A percentile compares a stretch with the other conserved stretches of the same genome.
Evolutionary conservation across 371 early-diverging fungal genomes (phyloP).

Genomic region (Massospora cicadina): DNA sequence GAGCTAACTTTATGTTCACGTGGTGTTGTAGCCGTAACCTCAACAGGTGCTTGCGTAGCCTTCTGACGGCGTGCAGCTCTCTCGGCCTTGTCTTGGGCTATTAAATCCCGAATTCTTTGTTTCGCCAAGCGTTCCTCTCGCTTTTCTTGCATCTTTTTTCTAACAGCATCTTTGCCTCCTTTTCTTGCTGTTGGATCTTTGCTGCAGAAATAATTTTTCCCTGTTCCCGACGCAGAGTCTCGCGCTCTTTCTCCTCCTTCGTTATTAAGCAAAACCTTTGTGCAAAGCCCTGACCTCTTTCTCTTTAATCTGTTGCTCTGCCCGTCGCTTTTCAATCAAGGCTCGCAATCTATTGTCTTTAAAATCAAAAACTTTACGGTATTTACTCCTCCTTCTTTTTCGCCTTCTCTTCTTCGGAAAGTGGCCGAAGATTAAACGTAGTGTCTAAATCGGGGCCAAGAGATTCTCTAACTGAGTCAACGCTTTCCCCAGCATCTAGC

Average conservation of each 20-base stretch:
- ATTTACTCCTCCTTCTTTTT: conserved; percentile 9
- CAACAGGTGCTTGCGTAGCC: neutral
- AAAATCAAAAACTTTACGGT: neutral
- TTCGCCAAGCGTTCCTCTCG: conserved; percentile 1
- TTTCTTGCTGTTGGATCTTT: conserved; percentile 4
- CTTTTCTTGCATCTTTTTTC: conserved; percentile 8
- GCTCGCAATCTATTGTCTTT: neutral
- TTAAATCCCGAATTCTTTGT: conserved; percentile 2
- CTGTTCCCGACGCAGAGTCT: neutral
- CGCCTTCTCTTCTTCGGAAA: conserved; percentile 9
- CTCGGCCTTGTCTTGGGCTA: conserved; percentile 7
- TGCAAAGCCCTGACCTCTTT: neutral
- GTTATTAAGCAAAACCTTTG: neutral
- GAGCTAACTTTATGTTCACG: neutral
- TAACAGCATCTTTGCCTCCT: conserved; percentile 8
- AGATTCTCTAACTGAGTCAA: conserved; percentile 1
- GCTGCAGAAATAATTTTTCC: conserved; percentile 3
- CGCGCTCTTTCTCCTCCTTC: conserved; percentile 6
- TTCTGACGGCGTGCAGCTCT: conserved; percentile 5
- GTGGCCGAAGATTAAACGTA: conserved; percentile 6
- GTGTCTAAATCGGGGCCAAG: neutral
- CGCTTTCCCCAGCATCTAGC: conserved; percentile 7
- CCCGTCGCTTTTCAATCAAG: neutral
- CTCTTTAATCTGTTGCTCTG: neutral
- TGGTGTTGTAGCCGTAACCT: neutral